phyloP scores from a whole-genome alignment of 345 rosid species.

The Ceriops decandra region DNA sequence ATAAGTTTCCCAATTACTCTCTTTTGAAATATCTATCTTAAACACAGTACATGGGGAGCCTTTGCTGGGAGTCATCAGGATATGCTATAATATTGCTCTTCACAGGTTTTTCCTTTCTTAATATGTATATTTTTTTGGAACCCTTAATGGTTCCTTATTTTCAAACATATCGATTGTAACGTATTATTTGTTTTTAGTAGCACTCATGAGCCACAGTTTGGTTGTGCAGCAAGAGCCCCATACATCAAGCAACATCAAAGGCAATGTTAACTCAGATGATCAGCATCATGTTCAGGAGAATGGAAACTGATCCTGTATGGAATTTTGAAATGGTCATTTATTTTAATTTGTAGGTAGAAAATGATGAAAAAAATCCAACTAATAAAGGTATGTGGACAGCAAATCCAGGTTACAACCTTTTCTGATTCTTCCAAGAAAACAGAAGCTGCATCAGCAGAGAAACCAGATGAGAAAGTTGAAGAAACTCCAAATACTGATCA shows the following conservation, averaged over 20 bases:
- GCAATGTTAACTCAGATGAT: slow-evolving; percentile 99
- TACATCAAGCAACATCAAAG: slow-evolving; percentile 96
- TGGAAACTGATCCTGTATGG: slow-evolving; percentile 87
- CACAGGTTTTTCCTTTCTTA: slow-evolving; percentile 53
- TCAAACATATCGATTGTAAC: background rate
- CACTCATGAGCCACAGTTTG: slow-evolving; percentile 32
- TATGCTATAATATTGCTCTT: slow-evolving; percentile 95
- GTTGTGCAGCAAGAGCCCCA: slow-evolving; percentile 86
- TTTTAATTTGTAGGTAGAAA: background rate
- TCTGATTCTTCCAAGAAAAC: slow-evolving; percentile 42
- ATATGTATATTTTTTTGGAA: background rate
- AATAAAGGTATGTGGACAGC: slow-evolving; percentile 26
- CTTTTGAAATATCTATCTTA: slow-evolving; percentile 5
- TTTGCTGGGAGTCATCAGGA: slow-evolving; percentile 91
- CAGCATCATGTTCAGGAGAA: slow-evolving; percentile 87
- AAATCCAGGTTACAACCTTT: slow-evolving; percentile 54
- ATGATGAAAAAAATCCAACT: background rate
- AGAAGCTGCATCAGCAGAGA: slow-evolving; percentile 50
- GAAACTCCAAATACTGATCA: slow-evolving; percentile 50
- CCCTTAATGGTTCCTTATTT: background rate
- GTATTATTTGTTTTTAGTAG: slow-evolving; percentile 16
- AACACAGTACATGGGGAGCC: slow-evolving; percentile 92
- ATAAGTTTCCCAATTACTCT: background rate
- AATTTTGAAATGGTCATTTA: slow-evolving; percentile 16
- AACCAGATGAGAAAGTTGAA: slow-evolving; percentile 40